Percentiles rank a stretch among this genome's conserved stretches.
These are phyloP conservation scores for Corymbia calophylla DNA, from an alignment of 441 rosid genomes.

Conservation along the genomic window DNA sequence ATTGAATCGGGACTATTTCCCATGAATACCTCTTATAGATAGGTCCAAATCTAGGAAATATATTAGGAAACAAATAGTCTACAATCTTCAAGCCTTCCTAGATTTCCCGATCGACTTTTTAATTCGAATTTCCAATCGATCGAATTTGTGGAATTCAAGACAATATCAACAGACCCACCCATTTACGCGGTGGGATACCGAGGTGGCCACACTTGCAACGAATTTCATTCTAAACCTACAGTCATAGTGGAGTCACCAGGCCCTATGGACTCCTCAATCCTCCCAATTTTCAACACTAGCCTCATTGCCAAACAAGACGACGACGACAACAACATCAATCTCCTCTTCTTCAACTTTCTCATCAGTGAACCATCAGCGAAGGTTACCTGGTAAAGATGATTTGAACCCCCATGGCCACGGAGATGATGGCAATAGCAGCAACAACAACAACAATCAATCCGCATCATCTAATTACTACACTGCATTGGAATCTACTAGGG, in stretches of 20 bases:
- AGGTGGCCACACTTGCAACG: slow-evolving; percentile 57
- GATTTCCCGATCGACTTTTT: too few species aligned
- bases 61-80: too few species aligned
- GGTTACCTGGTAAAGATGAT: too few species aligned
- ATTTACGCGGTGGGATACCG: slow-evolving; percentile 31
- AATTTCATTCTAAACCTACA: not conserved
- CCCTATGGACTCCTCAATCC: slow-evolving; percentile 2
- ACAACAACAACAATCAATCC: slow-evolving; percentile 1
- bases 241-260: slow-evolving; percentile 6
- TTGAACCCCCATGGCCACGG: not conserved
- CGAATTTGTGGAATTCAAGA: too few species aligned
- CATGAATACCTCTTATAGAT: too few species aligned
- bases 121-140: too few species aligned
- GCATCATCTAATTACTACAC: slow-evolving; percentile 18
- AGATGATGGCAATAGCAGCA: not conserved
- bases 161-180: too few species aligned
- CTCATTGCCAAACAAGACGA: not conserved
- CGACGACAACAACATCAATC: not conserved
- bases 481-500: not conserved
- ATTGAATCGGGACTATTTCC: too few species aligned
- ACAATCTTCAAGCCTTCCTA: too few species aligned
- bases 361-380: slow-evolving; percentile 4
- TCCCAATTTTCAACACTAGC: slow-evolving; percentile 30
- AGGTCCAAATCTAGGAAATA: too few species aligned
- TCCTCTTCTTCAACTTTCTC: slow-evolving; percentile 1